Evolutionary conservation across 257 asterid genomes (phyloP).

Genomic region (Nicotiana knightiana): DNA sequence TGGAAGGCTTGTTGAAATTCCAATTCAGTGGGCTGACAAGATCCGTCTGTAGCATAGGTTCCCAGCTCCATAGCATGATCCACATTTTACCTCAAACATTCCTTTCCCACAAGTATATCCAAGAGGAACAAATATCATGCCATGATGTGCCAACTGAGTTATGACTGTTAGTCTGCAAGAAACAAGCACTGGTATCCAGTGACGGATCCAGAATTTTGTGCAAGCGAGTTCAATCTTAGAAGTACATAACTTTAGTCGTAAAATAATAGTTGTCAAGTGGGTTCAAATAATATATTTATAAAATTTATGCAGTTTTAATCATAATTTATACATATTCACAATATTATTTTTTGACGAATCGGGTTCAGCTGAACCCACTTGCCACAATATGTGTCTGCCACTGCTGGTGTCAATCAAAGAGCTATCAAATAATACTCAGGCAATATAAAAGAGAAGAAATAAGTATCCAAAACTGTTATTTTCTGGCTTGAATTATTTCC

Average conservation of each 20-base stretch:
- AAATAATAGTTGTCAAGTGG: too few species aligned
- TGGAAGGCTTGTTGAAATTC: slow-evolving; percentile 80
- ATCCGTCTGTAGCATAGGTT: slow-evolving; percentile 80
- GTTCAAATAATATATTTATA: too few species aligned
- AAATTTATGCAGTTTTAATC: too few species aligned
- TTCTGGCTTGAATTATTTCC: too few species aligned
- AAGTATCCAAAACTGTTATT: background rate
- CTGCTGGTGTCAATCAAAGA: background rate
- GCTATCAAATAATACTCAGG: background rate
- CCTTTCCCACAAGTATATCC: slow-evolving; percentile 78
- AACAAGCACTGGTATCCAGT: background rate
- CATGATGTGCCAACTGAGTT: slow-evolving; percentile 84
- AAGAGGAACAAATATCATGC: slow-evolving; percentile 76
- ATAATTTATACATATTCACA: too few species aligned
- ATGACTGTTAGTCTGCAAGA: slow-evolving; percentile 62
- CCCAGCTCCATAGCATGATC: slow-evolving; percentile 75
- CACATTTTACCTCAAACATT: slow-evolving; percentile 83
- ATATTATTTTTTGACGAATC: too few species aligned
- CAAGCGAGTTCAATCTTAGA: too few species aligned
- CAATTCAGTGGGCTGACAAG: slow-evolving; percentile 69
- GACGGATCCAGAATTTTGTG: too few species aligned
- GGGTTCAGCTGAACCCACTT: too few species aligned
- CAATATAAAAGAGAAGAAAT: background rate
- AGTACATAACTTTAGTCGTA: too few species aligned
- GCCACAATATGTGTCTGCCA: too few species aligned